These are phyloP conservation scores for Agastache rugosa DNA, from an alignment of 257 asterid genomes.

Conservation along the genomic window DNA sequence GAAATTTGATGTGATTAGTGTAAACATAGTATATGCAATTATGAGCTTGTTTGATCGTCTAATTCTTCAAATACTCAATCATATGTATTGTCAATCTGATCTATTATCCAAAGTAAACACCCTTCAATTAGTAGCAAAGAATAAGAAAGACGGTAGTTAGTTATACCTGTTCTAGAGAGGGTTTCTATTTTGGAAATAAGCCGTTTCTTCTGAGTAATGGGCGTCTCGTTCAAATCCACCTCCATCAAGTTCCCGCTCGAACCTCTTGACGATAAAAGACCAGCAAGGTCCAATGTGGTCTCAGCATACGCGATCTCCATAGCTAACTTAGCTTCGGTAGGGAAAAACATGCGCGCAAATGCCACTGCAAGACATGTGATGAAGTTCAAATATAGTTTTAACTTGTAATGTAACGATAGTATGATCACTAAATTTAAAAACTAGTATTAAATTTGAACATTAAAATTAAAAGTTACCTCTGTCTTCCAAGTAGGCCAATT, in stretches of 20 bases:
- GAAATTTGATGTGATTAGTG: constrained; percentile 3
- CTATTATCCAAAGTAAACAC: not conserved
- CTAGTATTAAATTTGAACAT: not conserved
- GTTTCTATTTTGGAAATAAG: constrained; percentile 60
- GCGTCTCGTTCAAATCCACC: constrained; percentile 82
- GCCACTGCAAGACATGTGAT: constrained; percentile 52
- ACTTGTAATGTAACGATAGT: not conserved
- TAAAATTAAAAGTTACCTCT: constrained; percentile 56
- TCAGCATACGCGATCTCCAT: constrained; percentile 83
- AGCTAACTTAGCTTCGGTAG: constrained; percentile 79
- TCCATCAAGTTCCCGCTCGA: constrained; percentile 70
- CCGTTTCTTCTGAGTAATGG: constrained; percentile 52
- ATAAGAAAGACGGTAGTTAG: not conserved
- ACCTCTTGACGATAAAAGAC: constrained; percentile 55
- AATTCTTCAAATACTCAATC: not conserved
- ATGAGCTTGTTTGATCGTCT: not conserved
- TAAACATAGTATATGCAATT: not conserved
- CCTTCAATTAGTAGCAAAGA: not conserved
- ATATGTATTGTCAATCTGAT: not conserved
- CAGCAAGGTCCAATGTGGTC: constrained; percentile 56
- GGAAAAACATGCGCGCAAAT: constrained; percentile 71
- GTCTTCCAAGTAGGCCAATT: constrained; percentile 66
- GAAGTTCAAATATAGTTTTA: constrained; percentile 12
- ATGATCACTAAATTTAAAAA: not conserved
- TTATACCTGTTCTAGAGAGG: constrained; percentile 71